Evolutionary conservation across 208 protist genomes (phyloP).

Genomic region (Crithidia brevicula): DNA sequence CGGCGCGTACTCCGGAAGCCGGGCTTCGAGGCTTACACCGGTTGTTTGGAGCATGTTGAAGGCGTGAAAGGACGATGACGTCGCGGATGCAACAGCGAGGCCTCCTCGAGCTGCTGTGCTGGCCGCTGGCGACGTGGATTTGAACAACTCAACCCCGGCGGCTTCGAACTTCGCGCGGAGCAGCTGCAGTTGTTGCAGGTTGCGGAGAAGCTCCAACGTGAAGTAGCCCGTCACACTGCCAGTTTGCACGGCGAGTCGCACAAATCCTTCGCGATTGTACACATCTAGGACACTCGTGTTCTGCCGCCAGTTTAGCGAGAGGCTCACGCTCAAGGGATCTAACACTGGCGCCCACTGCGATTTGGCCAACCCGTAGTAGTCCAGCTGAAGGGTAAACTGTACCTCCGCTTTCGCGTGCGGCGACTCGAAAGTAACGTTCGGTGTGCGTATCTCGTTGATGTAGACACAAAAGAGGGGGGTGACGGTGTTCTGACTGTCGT

Average conservation of each 20-base stretch:
- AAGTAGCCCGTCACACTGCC: conserved; percentile 15
- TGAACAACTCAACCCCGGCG: conserved; percentile 3
- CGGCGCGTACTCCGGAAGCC: conserved; percentile 19
- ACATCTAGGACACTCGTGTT: conserved; percentile 24
- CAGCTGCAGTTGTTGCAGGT: conserved; percentile 28
- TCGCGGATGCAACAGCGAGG: neutral
- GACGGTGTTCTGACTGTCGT: conserved; percentile 32
- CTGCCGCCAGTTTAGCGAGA: conserved; percentile 9
- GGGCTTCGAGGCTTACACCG: conserved; percentile 8
- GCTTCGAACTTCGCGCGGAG: conserved; percentile 19
- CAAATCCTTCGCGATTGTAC: conserved; percentile 27
- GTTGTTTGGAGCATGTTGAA: conserved; percentile 32
- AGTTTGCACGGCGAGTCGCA: conserved; percentile 20
- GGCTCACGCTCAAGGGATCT: conserved; percentile 17
- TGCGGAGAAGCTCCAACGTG: conserved; percentile 23
- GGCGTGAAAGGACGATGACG: conserved; percentile 12
- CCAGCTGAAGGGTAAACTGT: conserved; percentile 20
- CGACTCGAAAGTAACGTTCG: conserved; percentile 6
- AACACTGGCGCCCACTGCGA: conserved; percentile 33
- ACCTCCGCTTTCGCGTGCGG: conserved; percentile 16
- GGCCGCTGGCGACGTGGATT: neutral
- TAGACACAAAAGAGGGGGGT: conserved; percentile 29
- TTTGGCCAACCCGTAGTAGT: conserved; percentile 25
- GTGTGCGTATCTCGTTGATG: conserved; percentile 17
- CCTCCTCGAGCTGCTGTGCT: neutral